These are phyloP conservation scores for Entoloma clypeatum DNA, from an alignment of 1,284 basidiomycete genomes.

Conservation along the genomic window DNA sequence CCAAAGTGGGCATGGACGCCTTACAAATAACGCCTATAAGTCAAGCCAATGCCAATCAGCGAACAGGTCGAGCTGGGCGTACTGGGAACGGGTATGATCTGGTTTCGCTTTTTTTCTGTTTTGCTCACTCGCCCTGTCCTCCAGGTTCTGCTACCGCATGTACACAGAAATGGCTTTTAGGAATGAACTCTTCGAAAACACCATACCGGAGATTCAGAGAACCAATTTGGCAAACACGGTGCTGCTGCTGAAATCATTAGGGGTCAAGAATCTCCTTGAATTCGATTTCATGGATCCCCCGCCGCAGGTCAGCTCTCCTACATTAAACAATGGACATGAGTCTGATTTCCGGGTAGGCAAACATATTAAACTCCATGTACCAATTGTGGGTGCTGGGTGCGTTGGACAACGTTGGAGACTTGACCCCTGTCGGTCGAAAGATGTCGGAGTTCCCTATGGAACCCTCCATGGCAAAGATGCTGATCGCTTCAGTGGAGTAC, in stretches of 20 bases:
- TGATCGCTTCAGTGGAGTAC: slow-evolving; percentile 93
- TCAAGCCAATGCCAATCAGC: slow-evolving; percentile 95
- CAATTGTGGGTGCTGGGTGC: slow-evolving; percentile 99
- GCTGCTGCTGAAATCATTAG: slow-evolving; percentile 88
- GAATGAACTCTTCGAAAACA: slow-evolving; percentile 89
- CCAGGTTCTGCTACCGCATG: slow-evolving; percentile 88
- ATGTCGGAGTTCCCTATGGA: slow-evolving; percentile 99
- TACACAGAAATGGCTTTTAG: slow-evolving; percentile 85
- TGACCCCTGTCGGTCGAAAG: slow-evolving; percentile 88
- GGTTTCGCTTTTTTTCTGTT: neutral
- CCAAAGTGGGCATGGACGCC: slow-evolving; percentile 98
- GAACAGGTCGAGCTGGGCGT: slow-evolving; percentile 93
- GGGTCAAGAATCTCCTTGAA: slow-evolving; percentile 95
- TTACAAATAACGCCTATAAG: slow-evolving; percentile 98
- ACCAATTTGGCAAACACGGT: slow-evolving; percentile 98
- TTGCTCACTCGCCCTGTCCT: slow-evolving; percentile 11
- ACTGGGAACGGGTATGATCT: slow-evolving; percentile 83
- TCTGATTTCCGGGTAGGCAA: slow-evolving; percentile 59
- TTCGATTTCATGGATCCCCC: slow-evolving; percentile 99
- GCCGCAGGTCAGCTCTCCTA: slow-evolving; percentile 61
- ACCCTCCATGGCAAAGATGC: slow-evolving; percentile 97
- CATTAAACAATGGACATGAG: slow-evolving; percentile 50
- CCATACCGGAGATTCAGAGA: slow-evolving; percentile 97
- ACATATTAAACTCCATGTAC: slow-evolving; percentile 98
- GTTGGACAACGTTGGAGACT: slow-evolving; percentile 94